Evolutionary conservation across 148 eudicot species (phyloP), one percentile per base, ranked within the genome.

Genomic region (Gaultheria prostrata): DNA sequence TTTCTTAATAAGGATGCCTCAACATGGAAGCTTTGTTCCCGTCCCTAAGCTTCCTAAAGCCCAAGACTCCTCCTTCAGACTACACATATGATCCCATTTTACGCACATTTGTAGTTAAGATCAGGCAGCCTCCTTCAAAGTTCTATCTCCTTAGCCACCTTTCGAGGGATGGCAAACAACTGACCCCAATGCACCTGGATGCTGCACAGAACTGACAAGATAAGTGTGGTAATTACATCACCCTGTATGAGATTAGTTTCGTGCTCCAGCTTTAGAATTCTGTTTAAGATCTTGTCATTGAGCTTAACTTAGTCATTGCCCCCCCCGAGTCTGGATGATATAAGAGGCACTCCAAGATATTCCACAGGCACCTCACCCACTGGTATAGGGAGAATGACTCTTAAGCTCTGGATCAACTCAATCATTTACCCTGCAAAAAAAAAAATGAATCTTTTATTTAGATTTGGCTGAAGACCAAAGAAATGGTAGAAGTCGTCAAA

Each of bases 391-490:
- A 65, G 32, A 26, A 26, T 26, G 6, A 65, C 71, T 13, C 28
- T 65, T 65, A 26, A 65, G 71, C 71, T 65, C 71, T 11, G 15
- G 71, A 65, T 65, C 71, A 65, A 65, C 71, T 65, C 71, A 65
- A n/a, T 65, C 15, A 15, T 65, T 28, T 65, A 65, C 33, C 13
- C 33, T 10, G 71, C 5, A 11, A 26, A 26, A 65, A n/a, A n/a
- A n/a, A 65, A 10, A 28, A 21, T 61, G 67, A n/a, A 61, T 21
- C 67, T 61, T 61, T 61, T n/a, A 26, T 26, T 61, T 61, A n/a
- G 28, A 61, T 61, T 61, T 61, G 67, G 67, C 67, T n/a, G 28
- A n/a, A 61, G 67, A n/a, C 67, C 67, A 61, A 13, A 61, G 24
- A 65, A 65, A 65, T 10, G 35, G 71, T 65, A 65, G 33, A 11